These are phyloP conservation scores for Corynespora cassiicola DNA, from an alignment of 2,329 filamentous ascomycete genomes.

Conservation along the genomic window DNA sequence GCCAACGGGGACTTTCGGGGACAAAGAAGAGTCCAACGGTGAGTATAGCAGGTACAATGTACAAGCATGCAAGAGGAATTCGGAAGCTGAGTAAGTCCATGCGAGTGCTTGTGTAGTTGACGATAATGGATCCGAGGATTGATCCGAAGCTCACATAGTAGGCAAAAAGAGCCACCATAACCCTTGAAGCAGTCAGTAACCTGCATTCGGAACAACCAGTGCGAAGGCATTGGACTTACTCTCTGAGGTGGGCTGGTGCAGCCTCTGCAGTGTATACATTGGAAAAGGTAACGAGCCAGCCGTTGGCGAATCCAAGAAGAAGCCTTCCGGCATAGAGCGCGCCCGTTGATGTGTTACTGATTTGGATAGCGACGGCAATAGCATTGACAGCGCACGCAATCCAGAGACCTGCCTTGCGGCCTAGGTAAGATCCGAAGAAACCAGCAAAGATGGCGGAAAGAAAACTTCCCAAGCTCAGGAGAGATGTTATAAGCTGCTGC, in stretches of 20 bases:
- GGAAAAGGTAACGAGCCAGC: slow-evolving; percentile 61
- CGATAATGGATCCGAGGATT: slow-evolving; percentile 51
- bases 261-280: slow-evolving; percentile 58
- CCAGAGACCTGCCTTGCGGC: slow-evolving; percentile 56
- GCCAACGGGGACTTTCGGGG: slow-evolving; percentile 52
- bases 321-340: slow-evolving; percentile 54
- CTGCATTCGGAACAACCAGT: slow-evolving; percentile 33
- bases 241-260: slow-evolving; percentile 39
- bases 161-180: slow-evolving; percentile 53
- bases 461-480: slow-evolving; percentile 60
- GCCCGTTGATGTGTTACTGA: slow-evolving; percentile 18
- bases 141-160: slow-evolving; percentile 59
- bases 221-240: slow-evolving; percentile 10
- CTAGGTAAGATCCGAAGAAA: slow-evolving; percentile 55
- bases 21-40: slow-evolving; percentile 41
- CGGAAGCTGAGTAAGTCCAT: slow-evolving; percentile 37
- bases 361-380: slow-evolving; percentile 41
- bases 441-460: slow-evolving; percentile 57
- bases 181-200: slow-evolving; percentile 45
- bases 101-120: slow-evolving; percentile 34
- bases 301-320: slow-evolving; percentile 33
- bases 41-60: slow-evolving; percentile 58
- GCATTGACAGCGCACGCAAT: slow-evolving; percentile 55
- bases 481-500: slow-evolving; percentile 61
- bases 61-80: slow-evolving; percentile 60